These are phyloP conservation scores for Fusarium subtropicale DNA, from an alignment of 2,329 filamentous ascomycete genomes.

Conservation along the genomic window DNA sequence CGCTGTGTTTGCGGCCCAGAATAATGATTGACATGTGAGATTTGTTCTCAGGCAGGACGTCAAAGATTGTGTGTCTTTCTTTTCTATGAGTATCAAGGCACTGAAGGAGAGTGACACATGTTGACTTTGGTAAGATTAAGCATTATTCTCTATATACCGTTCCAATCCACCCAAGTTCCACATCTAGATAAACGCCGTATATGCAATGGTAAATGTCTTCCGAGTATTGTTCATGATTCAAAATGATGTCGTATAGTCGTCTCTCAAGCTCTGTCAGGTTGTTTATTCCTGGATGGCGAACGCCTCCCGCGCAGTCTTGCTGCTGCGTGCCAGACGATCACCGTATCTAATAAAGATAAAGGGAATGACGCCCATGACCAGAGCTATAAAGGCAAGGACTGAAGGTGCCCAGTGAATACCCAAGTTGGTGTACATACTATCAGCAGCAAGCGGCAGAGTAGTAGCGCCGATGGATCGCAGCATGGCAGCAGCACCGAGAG, in stretches of 20 bases:
- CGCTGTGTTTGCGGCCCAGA: neutral
- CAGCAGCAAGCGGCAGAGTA: constrained; percentile 50
- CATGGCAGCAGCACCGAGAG: constrained; percentile 51
- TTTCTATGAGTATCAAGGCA: neutral
- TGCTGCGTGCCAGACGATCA: constrained; percentile 46
- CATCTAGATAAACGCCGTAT: constrained; percentile 9
- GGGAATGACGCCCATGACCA: constrained; percentile 50
- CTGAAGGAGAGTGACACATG: neutral
- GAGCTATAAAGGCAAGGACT: constrained; percentile 49
- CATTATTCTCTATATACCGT: neutral
- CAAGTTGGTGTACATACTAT: constrained; percentile 49
- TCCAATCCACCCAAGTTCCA: neutral
- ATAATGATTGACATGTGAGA: neutral
- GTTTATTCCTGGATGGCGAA: constrained; percentile 38
- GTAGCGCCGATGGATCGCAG: constrained; percentile 51
- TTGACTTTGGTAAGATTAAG: neutral
- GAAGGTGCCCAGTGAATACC: constrained; percentile 54
- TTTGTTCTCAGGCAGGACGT: neutral
- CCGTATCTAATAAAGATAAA: constrained; percentile 51
- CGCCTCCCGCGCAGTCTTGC: constrained; percentile 43
- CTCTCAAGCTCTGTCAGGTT: neutral
- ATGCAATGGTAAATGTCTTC: neutral
- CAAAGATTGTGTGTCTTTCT: no score
- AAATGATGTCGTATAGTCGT: constrained; percentile 3
- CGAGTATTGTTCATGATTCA: constrained; percentile 2